phyloP scores from a whole-genome alignment of 2,329 filamentous ascomycete genomes.

The Taxawa tesnikishii region DNA sequence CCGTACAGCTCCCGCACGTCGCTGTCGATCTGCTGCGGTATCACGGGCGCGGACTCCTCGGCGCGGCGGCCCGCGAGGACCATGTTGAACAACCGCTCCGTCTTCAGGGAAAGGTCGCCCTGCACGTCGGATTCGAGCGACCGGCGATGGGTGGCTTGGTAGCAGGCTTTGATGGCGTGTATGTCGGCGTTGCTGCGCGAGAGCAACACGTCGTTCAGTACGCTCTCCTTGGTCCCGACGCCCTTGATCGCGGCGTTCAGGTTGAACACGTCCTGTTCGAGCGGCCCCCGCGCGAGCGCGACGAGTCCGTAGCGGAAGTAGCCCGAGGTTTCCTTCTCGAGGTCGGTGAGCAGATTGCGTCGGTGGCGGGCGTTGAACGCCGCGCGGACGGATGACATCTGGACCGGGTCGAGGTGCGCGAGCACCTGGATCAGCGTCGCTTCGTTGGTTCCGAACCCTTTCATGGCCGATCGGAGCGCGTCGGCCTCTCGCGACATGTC shows the following conservation, averaged over 20 bases:
- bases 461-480: constrained; percentile 70
- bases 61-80: constrained; percentile 61
- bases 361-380: constrained; percentile 54
- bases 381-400: constrained; percentile 55
- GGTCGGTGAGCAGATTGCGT: constrained; percentile 60
- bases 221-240: constrained; percentile 70
- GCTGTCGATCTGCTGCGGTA: constrained; percentile 59
- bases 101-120: constrained; percentile 74
- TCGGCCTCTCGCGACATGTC: constrained; percentile 60
- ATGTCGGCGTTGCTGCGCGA: constrained; percentile 79
- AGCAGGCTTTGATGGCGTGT: constrained; percentile 70
- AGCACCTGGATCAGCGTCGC: constrained; percentile 59
- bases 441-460: constrained; percentile 85
- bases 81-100: constrained; percentile 72
- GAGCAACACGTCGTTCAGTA: constrained; percentile 79
- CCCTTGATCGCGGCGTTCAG: constrained; percentile 64
- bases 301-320: constrained; percentile 66
- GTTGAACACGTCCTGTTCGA: constrained; percentile 61
- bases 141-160: constrained; percentile 53
- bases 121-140: constrained; percentile 61
- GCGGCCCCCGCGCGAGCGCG: constrained; percentile 64
- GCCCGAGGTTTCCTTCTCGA: constrained; percentile 62
- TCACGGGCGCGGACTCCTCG: constrained; percentile 65
- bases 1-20: constrained; percentile 68
- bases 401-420: constrained; percentile 61